Percentiles rank a stretch among this genome's conserved stretches.
Conservation (phyloP, 2,329 filamentous ascomycete species). For the Meredithiella fracta region DNA sequence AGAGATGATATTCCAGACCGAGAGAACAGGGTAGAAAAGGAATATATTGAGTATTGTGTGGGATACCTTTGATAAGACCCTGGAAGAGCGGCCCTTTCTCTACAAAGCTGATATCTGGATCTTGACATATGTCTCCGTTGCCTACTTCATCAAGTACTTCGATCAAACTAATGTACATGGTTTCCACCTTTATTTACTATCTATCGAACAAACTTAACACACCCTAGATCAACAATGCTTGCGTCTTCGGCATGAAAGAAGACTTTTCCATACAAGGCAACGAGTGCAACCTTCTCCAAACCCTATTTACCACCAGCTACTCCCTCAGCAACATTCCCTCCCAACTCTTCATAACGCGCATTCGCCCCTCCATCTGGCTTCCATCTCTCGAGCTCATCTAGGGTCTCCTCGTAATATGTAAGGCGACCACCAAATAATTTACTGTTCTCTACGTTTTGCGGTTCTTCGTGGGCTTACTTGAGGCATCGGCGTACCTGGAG, state of each 20-base stretch:
- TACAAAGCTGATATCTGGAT: conserved; percentile 20
- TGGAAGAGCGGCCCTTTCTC: conserved; percentile 19
- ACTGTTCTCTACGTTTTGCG: conserved; percentile 25
- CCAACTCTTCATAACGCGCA: conserved; percentile 25
- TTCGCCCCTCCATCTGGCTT: conserved; percentile 26
- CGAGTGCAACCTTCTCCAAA: conserved; percentile 35
- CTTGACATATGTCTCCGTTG: conserved; percentile 22
- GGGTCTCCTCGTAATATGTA: conserved; percentile 22
- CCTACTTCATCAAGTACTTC: conserved; percentile 26
- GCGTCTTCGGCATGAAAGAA: conserved; percentile 31
- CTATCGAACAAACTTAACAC: not conserved
- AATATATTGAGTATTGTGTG: conserved; percentile 19
- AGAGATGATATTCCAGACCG: not conserved
- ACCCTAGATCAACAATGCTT: conserved; percentile 24
- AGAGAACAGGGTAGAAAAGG: conserved; percentile 7
- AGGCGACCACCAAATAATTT: conserved; percentile 24
- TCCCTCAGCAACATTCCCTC: conserved; percentile 30
- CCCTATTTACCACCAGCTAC: conserved; percentile 44
- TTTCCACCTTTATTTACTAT: too few relatives aligned
- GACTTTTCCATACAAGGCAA: conserved; percentile 36
- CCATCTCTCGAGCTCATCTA: conserved; percentile 24
- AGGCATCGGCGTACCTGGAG: conserved; percentile 24
- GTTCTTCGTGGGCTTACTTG: conserved; percentile 28
- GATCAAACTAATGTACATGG: conserved; percentile 20
- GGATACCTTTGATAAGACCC: conserved; percentile 22